Base-by-base conservation (phyloP, 1,139 yeast genomes). In the Pichia norvegensis region DNA sequence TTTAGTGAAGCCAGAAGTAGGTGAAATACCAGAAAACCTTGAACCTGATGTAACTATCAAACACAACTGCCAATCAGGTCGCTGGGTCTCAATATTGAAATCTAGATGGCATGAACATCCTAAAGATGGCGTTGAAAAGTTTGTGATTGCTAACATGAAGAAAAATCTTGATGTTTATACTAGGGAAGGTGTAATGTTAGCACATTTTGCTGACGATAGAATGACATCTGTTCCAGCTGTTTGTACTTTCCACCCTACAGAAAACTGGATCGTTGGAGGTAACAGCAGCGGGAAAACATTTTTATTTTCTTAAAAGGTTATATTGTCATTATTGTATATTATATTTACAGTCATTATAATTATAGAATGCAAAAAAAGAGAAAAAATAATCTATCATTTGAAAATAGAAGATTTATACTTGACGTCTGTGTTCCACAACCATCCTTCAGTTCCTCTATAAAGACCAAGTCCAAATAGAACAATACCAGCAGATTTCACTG, bases 151-250 rank as follows among this genome's bases (percentile, higher is more conserved):
- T 21, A 90, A 90, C 61, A 92, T 92, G 97, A 85, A 83, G 55
- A 72, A 95, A 51, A 86, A 79, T 43, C 72, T 88, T 46, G 97
- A 92, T 63, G 70, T 92, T 8, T 92, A 82, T 58, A 80, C 80
- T 41, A 79, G 84, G 51, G 68, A 76, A 36, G 97, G 97, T 1
- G 73, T 74, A 40, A 88, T 83, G 51, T 60, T 90, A 23, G 95
- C 90, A 1, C 95, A 86, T 60, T 64, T 85, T 33, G 70, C 76
- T 3, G 56, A 66, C 13, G 66, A 61, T 2, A 56, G 69, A 38
- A 76, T 85, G 64, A 85, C 95, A 0, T 88, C 95, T 0, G 96
- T 92, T 1, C 97, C 97, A 2, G 97, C 97, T 0, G 97, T 85
- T 1, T 72, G 79, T 21, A 70, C 78, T 21, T 73, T 92, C 67